Evolutionary conservation across 2,329 filamentous ascomycete genomes (phyloP).

Genomic region (Monosporascus sp.): DNA sequence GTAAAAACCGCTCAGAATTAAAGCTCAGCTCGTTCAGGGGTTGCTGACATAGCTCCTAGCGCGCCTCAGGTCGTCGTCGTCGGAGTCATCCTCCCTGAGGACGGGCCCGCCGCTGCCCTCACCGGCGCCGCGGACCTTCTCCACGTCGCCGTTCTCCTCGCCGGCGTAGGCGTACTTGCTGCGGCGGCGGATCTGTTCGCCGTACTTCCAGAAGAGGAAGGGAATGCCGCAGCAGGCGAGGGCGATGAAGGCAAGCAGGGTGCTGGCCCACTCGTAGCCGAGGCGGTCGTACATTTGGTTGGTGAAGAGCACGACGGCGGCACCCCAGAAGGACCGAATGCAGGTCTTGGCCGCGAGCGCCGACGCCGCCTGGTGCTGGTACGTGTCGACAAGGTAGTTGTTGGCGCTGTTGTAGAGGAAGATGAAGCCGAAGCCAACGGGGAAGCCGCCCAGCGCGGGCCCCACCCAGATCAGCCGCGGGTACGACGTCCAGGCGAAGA

Average conservation of each 20-base stretch:
- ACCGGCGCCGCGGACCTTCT: slow-evolving; percentile 29
- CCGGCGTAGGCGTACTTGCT: slow-evolving; percentile 71
- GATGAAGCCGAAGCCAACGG: slow-evolving; percentile 75
- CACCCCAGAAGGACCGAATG: slow-evolving; percentile 75
- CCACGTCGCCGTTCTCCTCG: slow-evolving; percentile 38
- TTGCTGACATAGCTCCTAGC: slow-evolving; percentile 43
- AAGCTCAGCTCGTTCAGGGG: slow-evolving; percentile 29
- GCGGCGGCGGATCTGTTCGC: slow-evolving; percentile 61
- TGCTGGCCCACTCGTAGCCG: slow-evolving; percentile 70
- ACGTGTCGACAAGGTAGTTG: slow-evolving; percentile 63
- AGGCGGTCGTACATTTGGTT: slow-evolving; percentile 72
- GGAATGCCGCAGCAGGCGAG: slow-evolving; percentile 78
- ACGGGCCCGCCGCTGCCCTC: slow-evolving; percentile 19
- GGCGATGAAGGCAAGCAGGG: slow-evolving; percentile 66
- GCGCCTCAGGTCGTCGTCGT: slow-evolving; percentile 34
- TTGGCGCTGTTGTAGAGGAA: slow-evolving; percentile 77
- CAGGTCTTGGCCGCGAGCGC: slow-evolving; percentile 79
- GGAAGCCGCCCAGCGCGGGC: slow-evolving; percentile 64
- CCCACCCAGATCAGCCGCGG: slow-evolving; percentile 61
- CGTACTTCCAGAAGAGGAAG: slow-evolving; percentile 75
- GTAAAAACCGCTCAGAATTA: too few species aligned
- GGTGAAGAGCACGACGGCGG: slow-evolving; percentile 71
- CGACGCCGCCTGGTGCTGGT: slow-evolving; percentile 69
- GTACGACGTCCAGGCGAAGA: slow-evolving; percentile 61
- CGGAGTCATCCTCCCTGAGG: slow-evolving; percentile 26